Evolutionary conservation across 2,329 filamentous ascomycete species (phyloP).

Genomic region (Aureobasidium sp.): DNA sequence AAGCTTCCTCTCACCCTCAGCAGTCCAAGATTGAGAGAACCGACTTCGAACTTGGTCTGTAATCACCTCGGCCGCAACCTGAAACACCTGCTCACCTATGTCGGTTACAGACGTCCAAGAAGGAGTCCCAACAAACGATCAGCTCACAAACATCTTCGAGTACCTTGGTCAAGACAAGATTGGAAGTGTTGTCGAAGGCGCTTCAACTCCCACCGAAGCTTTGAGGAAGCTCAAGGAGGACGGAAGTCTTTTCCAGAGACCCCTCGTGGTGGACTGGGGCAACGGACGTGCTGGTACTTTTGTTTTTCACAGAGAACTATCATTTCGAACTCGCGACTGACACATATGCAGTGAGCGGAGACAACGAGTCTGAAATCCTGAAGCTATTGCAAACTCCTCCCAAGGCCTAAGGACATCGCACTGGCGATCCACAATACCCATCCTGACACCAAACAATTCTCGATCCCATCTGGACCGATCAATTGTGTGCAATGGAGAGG

Average conservation of each 20-base stretch:
- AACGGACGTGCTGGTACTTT: conserved; percentile 66
- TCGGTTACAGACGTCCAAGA: conserved; percentile 60
- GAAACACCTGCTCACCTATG: background rate
- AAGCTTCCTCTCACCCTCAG: conserved; percentile 58
- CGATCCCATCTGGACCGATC: background rate
- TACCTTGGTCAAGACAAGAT: conserved; percentile 62
- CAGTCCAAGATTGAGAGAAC: conserved; percentile 54
- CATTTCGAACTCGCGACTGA: conserved; percentile 12
- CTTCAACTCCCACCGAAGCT: conserved; percentile 67
- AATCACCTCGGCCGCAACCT: background rate
- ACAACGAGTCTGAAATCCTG: conserved; percentile 75
- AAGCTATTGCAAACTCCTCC: conserved; percentile 5
- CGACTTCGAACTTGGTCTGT: conserved; percentile 65
- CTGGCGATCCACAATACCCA: background rate
- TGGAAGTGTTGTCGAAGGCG: conserved; percentile 65
- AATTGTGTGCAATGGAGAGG: background rate
- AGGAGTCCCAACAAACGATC: conserved; percentile 69
- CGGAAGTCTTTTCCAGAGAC: conserved; percentile 61
- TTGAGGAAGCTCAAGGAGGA: conserved; percentile 69
- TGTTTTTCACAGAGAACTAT: background rate
- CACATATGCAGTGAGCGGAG: conserved; percentile 51
- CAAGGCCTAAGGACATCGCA: background rate
- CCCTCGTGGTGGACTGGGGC: conserved; percentile 89
- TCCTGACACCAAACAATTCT: background rate
- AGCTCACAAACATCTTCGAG: conserved; percentile 75